Conservation (phyloP, 345 rosid species). For the Dovyalis caffra region DNA sequence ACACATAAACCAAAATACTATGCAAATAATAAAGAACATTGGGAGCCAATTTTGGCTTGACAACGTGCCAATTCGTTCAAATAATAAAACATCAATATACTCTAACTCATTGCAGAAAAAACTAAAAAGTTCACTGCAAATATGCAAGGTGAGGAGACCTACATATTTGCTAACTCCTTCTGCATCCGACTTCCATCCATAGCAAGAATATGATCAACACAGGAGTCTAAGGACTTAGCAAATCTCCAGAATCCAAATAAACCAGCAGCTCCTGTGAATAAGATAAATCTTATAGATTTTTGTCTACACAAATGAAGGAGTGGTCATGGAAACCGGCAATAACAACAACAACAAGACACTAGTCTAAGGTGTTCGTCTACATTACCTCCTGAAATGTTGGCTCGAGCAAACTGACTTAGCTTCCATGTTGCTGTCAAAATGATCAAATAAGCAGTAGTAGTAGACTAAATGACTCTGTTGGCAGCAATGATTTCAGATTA, state of each 20-base stretch:
- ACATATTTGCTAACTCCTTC: slow-evolving; percentile 73
- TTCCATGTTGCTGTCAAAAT: slow-evolving; percentile 44
- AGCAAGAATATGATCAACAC: slow-evolving; percentile 57
- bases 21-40: background rate
- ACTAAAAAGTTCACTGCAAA: background rate
- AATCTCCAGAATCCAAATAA: slow-evolving; percentile 37
- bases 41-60: background rate
- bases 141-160: slow-evolving; percentile 27
- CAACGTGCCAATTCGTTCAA: background rate
- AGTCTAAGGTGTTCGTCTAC: background rate
- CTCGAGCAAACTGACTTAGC: slow-evolving; percentile 21
- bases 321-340: background rate
- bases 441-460: slow-evolving; percentile 8
- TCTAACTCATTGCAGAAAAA: background rate
- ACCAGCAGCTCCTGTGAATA: slow-evolving; percentile 42
- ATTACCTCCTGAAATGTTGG: slow-evolving; percentile 36
- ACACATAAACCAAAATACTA: background rate
- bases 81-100: slow-evolving; percentile 3
- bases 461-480: background rate
- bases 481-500: background rate
- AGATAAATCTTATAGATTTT: background rate
- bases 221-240: slow-evolving; percentile 38
- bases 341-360: background rate
- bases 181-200: slow-evolving; percentile 64
- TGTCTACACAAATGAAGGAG: background rate